Base-by-base conservation (phyloP, 192 early-diverging fungal genomes). In the Podila epicladia region DNA sequence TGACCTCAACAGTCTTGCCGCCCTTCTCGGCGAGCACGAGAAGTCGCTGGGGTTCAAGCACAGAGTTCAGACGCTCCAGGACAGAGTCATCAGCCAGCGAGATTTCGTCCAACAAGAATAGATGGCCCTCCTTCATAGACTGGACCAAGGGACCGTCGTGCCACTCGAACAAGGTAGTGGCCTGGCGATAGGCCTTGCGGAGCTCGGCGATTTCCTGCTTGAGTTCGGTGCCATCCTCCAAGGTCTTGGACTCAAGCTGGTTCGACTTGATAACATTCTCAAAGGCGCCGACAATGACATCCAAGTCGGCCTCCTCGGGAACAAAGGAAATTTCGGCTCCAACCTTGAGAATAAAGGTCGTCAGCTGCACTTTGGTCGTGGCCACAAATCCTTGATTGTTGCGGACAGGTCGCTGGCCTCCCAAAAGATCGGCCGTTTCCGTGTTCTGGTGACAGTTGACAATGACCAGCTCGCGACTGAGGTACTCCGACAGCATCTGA, bases 71-170 rank as follows among this genome's bases (percentile, higher is more conserved):
- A 50, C 98, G 89, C 86, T 99, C 98, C 24, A 99, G 85, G 0
- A 99, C 98, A 26, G 97, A 97, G 84, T 99, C 98, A 73, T 99
- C 98, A 6, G 98, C 98, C 48, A 99, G 87, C 12, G 96, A 97
- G 57, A 99, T 97, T 90, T 99, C 98, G 85, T 99, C 98, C 64
- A 99, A 87, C 67, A 99, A 88, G 83, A 99, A 98, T 69, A 93
- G 82, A 29, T 95, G 87, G 32, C 97, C 97, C 35, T 90, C 69
- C 62, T 92, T 90, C 92, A 99, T 91, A 12, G 98, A 92, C 75
- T 94, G 88, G 22, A 98, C 92, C 28, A 99, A 87, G 13, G 98
- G 96, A 22, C 98, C 98, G 75, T 99, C 98, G 70, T 94, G 92
- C 98, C 98, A 99, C 58, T 94, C 95, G 88, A 99, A 99, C 48